Percentiles rank a stretch among this genome's conserved stretches.
Evolutionary conservation across 2,329 filamentous ascomycete species (phyloP).

Genomic region (Stagonosporopsis chrysanthemi): DNA sequence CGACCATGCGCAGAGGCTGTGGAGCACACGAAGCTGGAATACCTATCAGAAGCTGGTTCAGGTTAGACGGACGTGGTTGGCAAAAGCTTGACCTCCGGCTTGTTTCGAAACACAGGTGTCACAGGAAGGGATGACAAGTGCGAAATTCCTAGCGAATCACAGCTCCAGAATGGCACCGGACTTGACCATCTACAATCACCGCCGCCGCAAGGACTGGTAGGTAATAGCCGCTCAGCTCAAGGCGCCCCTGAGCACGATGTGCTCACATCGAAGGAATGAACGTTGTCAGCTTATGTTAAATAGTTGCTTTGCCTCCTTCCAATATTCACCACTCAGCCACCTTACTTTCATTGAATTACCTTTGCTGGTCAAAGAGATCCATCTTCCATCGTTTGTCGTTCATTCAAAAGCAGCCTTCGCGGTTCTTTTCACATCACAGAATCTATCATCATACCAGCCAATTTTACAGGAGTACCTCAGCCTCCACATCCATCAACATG

Average conservation of each 20-base stretch:
- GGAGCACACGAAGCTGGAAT: slow-evolving; percentile 5
- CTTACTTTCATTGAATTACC: slow-evolving; percentile 16
- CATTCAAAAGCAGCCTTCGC: slow-evolving; percentile 9
- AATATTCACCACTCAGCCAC: slow-evolving; percentile 14
- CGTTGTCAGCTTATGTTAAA: slow-evolving; percentile 11
- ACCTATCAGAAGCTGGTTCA: slow-evolving; percentile 7
- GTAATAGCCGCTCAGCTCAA: not conserved
- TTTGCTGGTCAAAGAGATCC: slow-evolving; percentile 21
- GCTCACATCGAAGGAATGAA: slow-evolving; percentile 9
- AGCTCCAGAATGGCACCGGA: slow-evolving; percentile 3
- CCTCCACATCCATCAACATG: slow-evolving; percentile 29
- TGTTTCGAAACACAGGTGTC: slow-evolving; percentile 22
- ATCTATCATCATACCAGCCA: not conserved
- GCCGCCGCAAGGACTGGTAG: slow-evolving; percentile 19
- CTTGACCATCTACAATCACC: slow-evolving; percentile 13
- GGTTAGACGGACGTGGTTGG: slow-evolving; percentile 21
- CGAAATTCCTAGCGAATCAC: slow-evolving; percentile 13
- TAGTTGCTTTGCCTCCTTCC: slow-evolving; percentile 10
- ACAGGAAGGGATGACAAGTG: slow-evolving; percentile 7
- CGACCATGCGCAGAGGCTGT: not conserved
- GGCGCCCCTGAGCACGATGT: slow-evolving; percentile 6
- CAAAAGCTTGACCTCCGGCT: slow-evolving; percentile 28
- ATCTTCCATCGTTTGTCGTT: slow-evolving; percentile 14
- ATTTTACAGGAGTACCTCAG: not conserved
- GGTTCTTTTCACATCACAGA: not conserved